Percentiles rank a stretch among this genome's conserved stretches.
phyloP scores from a whole-genome alignment of 306 rosid genomes.

The Glycine soja region DNA sequence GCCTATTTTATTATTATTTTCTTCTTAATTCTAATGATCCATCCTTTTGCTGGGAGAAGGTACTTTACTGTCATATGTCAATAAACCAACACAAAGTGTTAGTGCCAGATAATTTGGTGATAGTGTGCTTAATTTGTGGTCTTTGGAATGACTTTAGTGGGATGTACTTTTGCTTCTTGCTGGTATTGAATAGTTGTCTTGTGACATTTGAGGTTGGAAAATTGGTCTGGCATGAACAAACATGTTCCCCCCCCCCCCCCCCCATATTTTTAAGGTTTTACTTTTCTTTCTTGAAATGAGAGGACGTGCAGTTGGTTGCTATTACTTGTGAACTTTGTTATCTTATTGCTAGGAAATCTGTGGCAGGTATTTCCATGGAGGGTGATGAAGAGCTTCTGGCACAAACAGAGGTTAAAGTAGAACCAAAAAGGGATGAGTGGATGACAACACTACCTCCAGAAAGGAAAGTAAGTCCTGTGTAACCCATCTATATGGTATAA shows the following conservation, averaged over 20 bases:
- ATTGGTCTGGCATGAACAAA: neutral
- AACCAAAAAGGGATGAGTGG: constrained; percentile 92
- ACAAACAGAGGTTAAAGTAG: constrained; percentile 72
- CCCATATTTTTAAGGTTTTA: neutral
- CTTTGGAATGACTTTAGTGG: too few species aligned
- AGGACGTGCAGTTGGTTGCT: constrained; percentile 16
- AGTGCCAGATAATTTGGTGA: constrained; percentile 19
- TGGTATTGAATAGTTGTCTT: too few species aligned
- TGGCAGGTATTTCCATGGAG: constrained; percentile 92
- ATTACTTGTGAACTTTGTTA: constrained; percentile 37
- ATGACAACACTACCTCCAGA: constrained; percentile 96
- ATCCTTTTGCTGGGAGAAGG: neutral
- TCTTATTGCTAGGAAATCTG: constrained; percentile 44
- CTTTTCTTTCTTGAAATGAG: constrained; percentile 21
- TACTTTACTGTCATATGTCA: constrained; percentile 12
- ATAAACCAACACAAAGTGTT: constrained; percentile 15
- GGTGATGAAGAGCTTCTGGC: constrained; percentile 95
- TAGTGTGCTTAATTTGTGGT: too few species aligned
- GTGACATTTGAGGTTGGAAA: constrained; percentile 5
- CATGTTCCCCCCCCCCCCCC: neutral
- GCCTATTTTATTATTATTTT: neutral
- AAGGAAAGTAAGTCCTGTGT: constrained; percentile 64
- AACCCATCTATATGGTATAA: neutral
- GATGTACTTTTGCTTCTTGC: too few species aligned
- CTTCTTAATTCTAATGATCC: constrained; percentile 14